Percentiles rank a stretch among this genome's conserved stretches.
phyloP scores from a whole-genome alignment of 2,329 filamentous ascomycete genomes.

The Trichophaea hybrida region DNA sequence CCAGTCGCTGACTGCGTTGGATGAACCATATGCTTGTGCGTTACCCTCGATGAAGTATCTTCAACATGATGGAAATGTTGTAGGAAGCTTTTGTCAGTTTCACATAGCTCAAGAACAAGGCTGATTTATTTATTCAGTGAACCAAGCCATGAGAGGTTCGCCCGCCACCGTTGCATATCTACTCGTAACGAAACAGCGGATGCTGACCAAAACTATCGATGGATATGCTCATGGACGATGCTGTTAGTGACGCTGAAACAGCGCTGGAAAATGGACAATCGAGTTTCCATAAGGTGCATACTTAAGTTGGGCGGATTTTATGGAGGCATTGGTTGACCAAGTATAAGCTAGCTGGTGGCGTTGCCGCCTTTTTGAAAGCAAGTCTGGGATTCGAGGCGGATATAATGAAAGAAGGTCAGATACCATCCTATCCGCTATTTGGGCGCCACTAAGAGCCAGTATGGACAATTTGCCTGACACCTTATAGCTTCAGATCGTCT shows the following conservation, averaged over 20 bases:
- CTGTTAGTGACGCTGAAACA: constrained; percentile 69
- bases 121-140: constrained; percentile 26
- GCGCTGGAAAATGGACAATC: constrained; percentile 58
- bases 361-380: constrained; percentile 72
- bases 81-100: not conserved
- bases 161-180: not conserved
- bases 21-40: constrained; percentile 37
- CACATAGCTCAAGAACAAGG: not conserved
- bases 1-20: constrained; percentile 42
- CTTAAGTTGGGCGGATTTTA: not conserved
- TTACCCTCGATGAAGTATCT: constrained; percentile 1
- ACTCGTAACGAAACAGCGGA: not conserved
- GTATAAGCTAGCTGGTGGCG: constrained; percentile 55
- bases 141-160: constrained; percentile 34
- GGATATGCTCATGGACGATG: constrained; percentile 66
- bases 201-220: constrained; percentile 21
- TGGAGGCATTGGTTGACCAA: constrained; percentile 5
- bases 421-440: not conserved
- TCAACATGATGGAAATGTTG: not conserved
- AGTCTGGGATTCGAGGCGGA: constrained; percentile 85
- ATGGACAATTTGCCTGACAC: not conserved
- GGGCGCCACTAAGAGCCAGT: not conserved
- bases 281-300: constrained; percentile 60
- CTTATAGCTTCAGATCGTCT: constrained; percentile 51
- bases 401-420: constrained; percentile 58